Base-by-base conservation (phyloP, 2,329 filamentous ascomycete species). In the Diplodia sapinea region DNA sequence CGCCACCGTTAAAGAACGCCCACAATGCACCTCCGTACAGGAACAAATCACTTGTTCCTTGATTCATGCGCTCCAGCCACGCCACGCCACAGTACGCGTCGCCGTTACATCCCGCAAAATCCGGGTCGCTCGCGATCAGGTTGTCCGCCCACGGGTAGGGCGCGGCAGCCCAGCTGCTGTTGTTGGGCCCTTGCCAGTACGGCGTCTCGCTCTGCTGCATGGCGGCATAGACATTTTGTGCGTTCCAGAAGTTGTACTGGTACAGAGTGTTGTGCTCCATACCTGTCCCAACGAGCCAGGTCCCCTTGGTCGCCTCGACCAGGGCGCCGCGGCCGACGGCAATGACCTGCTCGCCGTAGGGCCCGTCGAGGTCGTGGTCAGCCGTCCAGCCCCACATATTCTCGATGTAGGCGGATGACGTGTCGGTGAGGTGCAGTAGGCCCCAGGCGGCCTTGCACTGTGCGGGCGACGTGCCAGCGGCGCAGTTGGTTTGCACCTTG, bases 161-260 rank as follows among this genome's bases (percentile, higher is more conserved):
- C 15, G 66, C 4, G 80, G 78, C 29, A 72, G 69, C 2, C 61
- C 59, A 71, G 75, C 75, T 77, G 23, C 23, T 26, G 23, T 26
- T 26, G 70, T 38, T 40, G 29, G 47, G 38, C 1, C 66, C 66
- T 69, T 82, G 78, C 70, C 76, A 75, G 72, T 86, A 86, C 54
- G 85, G 85, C 11, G 85, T 86, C 75, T 88, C 86, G 55, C 80
- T 81, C 75, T 87, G 84, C 68, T 85, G 79, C 74, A 86, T 71
- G 15, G 80, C 81, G 15, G 84, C 78, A 65, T 85, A 79, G 9
- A 87, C 81, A 68, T 86, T 85, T 65, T 78, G 73, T 0, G 85
- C 84, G 43, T 78, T 77, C 69, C 81, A 75, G 68, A 86, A 77
- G 59, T 85, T 82, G 73, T 85, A 84, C 70, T 87, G 38, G 74